Percentiles rank a stretch among this genome's conserved stretches.
phyloP scores from a whole-genome alignment of 257 asterid species.

The Petunia secreta region DNA sequence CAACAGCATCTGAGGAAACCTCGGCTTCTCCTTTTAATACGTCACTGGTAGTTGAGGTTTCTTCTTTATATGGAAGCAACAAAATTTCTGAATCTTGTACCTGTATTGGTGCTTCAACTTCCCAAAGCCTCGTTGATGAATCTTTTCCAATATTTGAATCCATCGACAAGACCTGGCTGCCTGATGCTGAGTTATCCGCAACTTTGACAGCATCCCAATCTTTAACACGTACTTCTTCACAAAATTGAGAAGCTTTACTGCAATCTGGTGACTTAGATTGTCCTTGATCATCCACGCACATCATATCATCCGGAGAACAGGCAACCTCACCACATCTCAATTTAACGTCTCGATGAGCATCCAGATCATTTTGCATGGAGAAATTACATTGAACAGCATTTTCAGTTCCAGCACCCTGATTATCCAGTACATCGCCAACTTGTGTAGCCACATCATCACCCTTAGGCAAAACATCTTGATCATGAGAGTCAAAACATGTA shows the following conservation, averaged over 20 bases:
- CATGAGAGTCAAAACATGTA: slow-evolving; percentile 67
- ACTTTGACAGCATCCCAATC: slow-evolving; percentile 38
- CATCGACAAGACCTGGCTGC: slow-evolving; percentile 35
- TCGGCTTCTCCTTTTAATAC: slow-evolving; percentile 38
- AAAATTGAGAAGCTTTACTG: slow-evolving; percentile 35
- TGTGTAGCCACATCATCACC: slow-evolving; percentile 35
- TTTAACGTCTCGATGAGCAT: slow-evolving; percentile 33
- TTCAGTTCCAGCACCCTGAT: slow-evolving; percentile 47
- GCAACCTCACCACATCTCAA: slow-evolving; percentile 30
- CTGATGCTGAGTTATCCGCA: slow-evolving; percentile 41
- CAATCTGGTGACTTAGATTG: slow-evolving; percentile 39
- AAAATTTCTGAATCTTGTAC: slow-evolving; percentile 50
- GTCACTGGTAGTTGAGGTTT: slow-evolving; percentile 41
- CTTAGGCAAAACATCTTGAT: slow-evolving; percentile 38
- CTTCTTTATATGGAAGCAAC: slow-evolving; percentile 60
- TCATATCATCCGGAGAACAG: slow-evolving; percentile 32
- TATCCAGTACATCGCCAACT: slow-evolving; percentile 37
- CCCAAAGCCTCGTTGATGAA: slow-evolving; percentile 37
- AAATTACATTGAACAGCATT: slow-evolving; percentile 39
- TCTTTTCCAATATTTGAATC: slow-evolving; percentile 40
- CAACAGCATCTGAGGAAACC: slow-evolving; percentile 40
- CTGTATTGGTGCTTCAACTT: slow-evolving; percentile 47
- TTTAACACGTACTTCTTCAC: slow-evolving; percentile 31
- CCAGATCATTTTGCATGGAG: slow-evolving; percentile 36
- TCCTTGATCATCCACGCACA: slow-evolving; percentile 35